Conservation (phyloP, 257 asterid genomes). For the Solanum sitiens region DNA sequence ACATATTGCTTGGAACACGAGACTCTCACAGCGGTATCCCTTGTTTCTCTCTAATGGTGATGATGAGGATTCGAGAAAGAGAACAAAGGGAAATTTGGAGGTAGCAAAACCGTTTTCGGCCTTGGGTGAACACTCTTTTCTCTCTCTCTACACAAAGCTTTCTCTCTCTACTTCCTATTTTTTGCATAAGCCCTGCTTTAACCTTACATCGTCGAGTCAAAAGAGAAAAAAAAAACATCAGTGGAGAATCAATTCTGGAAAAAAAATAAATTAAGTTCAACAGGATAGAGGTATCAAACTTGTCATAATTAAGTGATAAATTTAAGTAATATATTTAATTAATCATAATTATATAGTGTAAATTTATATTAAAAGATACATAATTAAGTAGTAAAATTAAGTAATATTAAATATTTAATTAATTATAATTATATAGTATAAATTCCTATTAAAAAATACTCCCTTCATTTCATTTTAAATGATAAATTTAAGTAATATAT, state of each 20-base stretch:
- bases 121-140: background rate
- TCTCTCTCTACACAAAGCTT: background rate
- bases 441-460: too few relatives aligned
- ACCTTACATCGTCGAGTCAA: background rate
- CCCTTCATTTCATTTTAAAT: too few relatives aligned
- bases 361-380: background rate
- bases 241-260: background rate
- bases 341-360: background rate
- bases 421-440: too few relatives aligned
- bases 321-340: background rate
- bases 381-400: too few relatives aligned
- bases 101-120: slow-evolving; percentile 2
- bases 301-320: background rate
- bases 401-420: too few relatives aligned
- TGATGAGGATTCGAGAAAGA: background rate
- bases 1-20: background rate
- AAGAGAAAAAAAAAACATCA: background rate
- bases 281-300: background rate
- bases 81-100: slow-evolving; percentile 8
- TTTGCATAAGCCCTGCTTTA: background rate
- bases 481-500: too few relatives aligned
- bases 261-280: background rate
- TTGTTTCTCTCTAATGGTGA: background rate
- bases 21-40: background rate
- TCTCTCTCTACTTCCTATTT: slow-evolving; percentile 5